Evolutionary conservation across 2,329 filamentous ascomycete species (phyloP).

Genomic region (Didymella pomorum): DNA sequence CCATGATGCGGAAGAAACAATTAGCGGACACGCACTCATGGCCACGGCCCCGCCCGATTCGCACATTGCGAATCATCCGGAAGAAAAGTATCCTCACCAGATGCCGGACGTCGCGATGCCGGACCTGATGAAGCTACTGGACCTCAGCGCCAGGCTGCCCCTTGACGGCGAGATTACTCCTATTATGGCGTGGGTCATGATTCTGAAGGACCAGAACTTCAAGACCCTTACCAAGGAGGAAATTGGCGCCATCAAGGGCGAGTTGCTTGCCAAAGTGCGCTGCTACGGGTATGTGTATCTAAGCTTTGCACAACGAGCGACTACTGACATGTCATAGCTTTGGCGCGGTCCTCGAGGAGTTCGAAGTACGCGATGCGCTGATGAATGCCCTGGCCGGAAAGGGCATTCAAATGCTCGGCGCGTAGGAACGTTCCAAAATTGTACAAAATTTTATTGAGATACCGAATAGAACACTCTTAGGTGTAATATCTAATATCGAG

Average conservation of each 20-base stretch:
- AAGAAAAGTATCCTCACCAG: slow-evolving; percentile 68
- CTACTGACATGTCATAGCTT: slow-evolving; percentile 58
- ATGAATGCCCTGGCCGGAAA: slow-evolving; percentile 73
- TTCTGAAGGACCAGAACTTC: slow-evolving; percentile 69
- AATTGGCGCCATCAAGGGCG: slow-evolving; percentile 74
- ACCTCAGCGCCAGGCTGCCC: slow-evolving; percentile 82
- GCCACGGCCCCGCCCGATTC: slow-evolving; percentile 82
- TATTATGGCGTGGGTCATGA: slow-evolving; percentile 90
- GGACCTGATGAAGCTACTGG: slow-evolving; percentile 81
- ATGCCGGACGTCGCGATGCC: slow-evolving; percentile 78
- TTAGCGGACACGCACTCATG: slow-evolving; percentile 93
- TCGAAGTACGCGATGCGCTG: slow-evolving; percentile 79
- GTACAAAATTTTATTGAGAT: background rate
- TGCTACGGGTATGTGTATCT: slow-evolving; percentile 81
- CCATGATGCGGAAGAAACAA: slow-evolving; percentile 59
- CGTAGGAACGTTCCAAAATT: slow-evolving; percentile 3
- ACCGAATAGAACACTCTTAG: slow-evolving; percentile 8
- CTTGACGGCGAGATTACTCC: slow-evolving; percentile 92
- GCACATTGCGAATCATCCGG: slow-evolving; percentile 64
- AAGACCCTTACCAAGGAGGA: slow-evolving; percentile 71
- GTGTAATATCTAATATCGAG: slow-evolving; percentile 36
- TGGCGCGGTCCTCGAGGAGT: slow-evolving; percentile 74
- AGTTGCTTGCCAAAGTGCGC: slow-evolving; percentile 79
- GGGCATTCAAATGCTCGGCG: slow-evolving; percentile 21
- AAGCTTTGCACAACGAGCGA: background rate